Percentiles rank a stretch among this genome's conserved stretches.
phyloP scores from a whole-genome alignment of 1,139 yeast species.

The Taphrina pruni region DNA sequence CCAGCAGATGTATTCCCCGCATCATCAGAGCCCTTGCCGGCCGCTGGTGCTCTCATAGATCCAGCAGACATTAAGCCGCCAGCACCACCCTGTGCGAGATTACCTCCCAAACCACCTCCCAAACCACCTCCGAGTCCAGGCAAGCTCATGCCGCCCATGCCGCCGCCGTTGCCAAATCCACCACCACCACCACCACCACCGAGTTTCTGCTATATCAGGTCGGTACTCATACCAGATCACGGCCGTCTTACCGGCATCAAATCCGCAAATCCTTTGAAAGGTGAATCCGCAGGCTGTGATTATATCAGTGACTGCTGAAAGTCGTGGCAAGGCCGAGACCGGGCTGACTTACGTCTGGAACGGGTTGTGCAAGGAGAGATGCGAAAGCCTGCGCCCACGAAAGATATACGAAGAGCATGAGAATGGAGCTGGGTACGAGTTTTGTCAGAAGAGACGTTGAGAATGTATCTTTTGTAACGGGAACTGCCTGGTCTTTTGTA shows the following conservation, averaged over 20 bases:
- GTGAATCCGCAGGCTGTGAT: not conserved
- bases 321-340: not conserved
- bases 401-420: not conserved
- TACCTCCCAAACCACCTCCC: not conserved
- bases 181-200: not conserved
- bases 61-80: not conserved
- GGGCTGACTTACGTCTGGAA: not conserved
- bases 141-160: not conserved
- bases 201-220: not conserved
- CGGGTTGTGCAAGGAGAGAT: constrained; percentile 1
- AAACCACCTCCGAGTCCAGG: not conserved
- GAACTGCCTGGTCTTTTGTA: not conserved
- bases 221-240: not conserved
- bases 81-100: not conserved
- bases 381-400: not conserved
- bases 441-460: no score
- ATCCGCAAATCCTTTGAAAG: no score
- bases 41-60: not conserved
- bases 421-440: not conserved
- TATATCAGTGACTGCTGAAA: not conserved
- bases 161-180: not conserved
- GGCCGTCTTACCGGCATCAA: no score
- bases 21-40: not conserved
- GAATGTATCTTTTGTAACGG: not conserved
- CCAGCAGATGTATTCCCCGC: not conserved